Percentiles rank a stretch among this genome's conserved stretches.
Conservation (phyloP, 1,284 basidiomycete species). For the Abortiporus biennis region DNA sequence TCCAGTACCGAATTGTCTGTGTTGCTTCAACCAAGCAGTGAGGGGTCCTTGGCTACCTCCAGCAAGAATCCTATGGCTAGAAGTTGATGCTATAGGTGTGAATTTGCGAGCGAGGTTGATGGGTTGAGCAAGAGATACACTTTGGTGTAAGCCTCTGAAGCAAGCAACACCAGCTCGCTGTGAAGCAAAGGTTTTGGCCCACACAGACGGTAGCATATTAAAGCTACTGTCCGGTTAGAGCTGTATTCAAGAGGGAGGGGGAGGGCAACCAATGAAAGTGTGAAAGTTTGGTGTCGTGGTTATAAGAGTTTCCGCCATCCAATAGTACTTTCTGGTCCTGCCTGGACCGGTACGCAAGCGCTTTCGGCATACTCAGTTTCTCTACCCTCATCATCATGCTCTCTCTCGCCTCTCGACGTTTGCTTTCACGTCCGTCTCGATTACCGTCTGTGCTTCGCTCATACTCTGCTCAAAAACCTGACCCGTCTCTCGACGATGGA, state of each 20-base stretch:
- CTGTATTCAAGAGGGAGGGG: too few relatives aligned
- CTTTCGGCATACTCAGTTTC: too few relatives aligned
- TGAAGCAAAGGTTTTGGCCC: slow-evolving; percentile 1
- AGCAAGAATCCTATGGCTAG: background rate
- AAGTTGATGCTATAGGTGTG: background rate
- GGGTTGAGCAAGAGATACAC: slow-evolving; percentile 5
- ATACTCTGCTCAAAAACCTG: slow-evolving; percentile 10
- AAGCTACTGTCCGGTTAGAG: background rate
- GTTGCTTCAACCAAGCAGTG: background rate
- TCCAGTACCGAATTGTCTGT: slow-evolving; percentile 5
- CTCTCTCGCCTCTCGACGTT: background rate
- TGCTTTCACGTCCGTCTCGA: background rate
- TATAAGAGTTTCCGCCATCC: too few relatives aligned
- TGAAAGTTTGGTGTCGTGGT: too few relatives aligned
- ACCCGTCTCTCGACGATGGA: slow-evolving; percentile 39
- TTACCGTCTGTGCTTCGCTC: background rate
- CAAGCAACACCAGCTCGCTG: slow-evolving; percentile 10
- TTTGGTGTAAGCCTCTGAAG: slow-evolving; percentile 17
- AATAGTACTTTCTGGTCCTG: too few relatives aligned
- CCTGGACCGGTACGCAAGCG: too few relatives aligned
- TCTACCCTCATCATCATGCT: too few relatives aligned
- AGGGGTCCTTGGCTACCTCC: too few relatives aligned
- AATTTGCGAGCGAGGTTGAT: background rate
- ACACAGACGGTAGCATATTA: slow-evolving; percentile 5
- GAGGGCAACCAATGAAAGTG: too few relatives aligned